Conservation (phyloP, 306 rosid genomes). For the Prinsepia uniflora region DNA sequence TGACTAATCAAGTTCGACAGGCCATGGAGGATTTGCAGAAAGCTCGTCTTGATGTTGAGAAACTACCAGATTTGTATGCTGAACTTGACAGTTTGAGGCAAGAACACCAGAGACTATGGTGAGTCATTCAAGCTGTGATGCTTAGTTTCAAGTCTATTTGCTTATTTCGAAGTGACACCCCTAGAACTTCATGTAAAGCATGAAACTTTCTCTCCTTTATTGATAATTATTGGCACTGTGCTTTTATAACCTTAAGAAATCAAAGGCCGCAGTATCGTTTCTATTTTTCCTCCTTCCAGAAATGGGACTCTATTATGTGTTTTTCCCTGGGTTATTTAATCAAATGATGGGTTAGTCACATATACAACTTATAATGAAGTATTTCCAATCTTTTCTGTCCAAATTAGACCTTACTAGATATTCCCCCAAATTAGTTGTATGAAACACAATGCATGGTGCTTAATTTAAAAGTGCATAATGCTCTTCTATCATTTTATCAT, state of each 20-base stretch:
- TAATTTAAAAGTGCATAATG: too few species aligned
- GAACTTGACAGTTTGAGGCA: constrained; percentile 62
- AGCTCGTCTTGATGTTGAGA: constrained; percentile 40
- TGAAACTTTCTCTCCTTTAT: constrained; percentile 14
- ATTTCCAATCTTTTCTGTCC: neutral
- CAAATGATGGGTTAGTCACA: constrained; percentile 22
- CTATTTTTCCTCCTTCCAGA: neutral
- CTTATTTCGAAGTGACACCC: neutral
- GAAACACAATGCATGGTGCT: neutral
- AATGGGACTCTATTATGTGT: constrained; percentile 7
- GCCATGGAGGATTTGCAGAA: constrained; percentile 56
- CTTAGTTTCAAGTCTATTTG: constrained; percentile 17
- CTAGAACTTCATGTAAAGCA: constrained; percentile 12
- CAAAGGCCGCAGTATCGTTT: neutral
- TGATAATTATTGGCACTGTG: neutral
- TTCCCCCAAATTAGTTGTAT: neutral
- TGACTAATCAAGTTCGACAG: constrained; percentile 46
- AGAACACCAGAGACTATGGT: constrained; percentile 69
- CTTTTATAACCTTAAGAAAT: neutral
- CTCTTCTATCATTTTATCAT: neutral
- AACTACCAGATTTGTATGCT: constrained; percentile 50
- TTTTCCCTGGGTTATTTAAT: constrained; percentile 15
- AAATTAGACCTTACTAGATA: neutral
- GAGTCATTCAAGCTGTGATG: constrained; percentile 30
- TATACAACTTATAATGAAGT: neutral